These are phyloP conservation scores for Pyrenophora tritici-repentis DNA, from an alignment of 2,329 filamentous ascomycete genomes.

Conservation along the genomic window DNA sequence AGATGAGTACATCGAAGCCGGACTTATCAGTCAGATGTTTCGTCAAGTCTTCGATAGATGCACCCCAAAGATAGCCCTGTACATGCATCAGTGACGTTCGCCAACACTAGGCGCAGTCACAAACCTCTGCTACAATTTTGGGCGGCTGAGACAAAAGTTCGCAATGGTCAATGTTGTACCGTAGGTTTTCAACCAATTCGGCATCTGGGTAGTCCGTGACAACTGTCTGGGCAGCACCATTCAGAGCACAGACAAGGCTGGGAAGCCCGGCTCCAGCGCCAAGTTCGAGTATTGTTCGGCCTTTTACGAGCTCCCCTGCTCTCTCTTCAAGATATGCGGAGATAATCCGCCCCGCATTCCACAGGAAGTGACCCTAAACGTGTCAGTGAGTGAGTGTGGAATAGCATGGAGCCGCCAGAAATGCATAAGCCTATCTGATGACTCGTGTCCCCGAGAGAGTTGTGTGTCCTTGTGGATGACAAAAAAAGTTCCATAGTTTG, in stretches of 20 bases:
- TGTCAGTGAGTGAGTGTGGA: slow-evolving; percentile 21
- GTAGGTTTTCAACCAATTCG: slow-evolving; percentile 80
- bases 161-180: slow-evolving; percentile 71
- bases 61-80: slow-evolving; percentile 85
- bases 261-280: slow-evolving; percentile 88
- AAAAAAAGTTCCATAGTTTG: slow-evolving; percentile 3
- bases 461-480: not conserved
- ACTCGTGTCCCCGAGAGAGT: not conserved
- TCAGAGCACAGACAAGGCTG: slow-evolving; percentile 74
- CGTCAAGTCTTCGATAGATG: slow-evolving; percentile 63
- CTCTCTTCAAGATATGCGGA: slow-evolving; percentile 77
- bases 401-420: not conserved
- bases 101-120: slow-evolving; percentile 5
- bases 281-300: slow-evolving; percentile 79
- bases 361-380: slow-evolving; percentile 74
- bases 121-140: slow-evolving; percentile 47
- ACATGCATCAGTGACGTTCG: slow-evolving; percentile 11
- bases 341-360: slow-evolving; percentile 84
- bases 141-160: slow-evolving; percentile 47
- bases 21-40: slow-evolving; percentile 57
- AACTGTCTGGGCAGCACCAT: slow-evolving; percentile 70
- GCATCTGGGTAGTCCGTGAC: slow-evolving; percentile 88
- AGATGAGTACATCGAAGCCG: slow-evolving; percentile 78
- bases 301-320: slow-evolving; percentile 63
- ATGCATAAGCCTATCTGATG: not conserved